Evolutionary conservation across 23 red algal species (phyloP).

Genomic region (Gracilaria caudata): DNA sequence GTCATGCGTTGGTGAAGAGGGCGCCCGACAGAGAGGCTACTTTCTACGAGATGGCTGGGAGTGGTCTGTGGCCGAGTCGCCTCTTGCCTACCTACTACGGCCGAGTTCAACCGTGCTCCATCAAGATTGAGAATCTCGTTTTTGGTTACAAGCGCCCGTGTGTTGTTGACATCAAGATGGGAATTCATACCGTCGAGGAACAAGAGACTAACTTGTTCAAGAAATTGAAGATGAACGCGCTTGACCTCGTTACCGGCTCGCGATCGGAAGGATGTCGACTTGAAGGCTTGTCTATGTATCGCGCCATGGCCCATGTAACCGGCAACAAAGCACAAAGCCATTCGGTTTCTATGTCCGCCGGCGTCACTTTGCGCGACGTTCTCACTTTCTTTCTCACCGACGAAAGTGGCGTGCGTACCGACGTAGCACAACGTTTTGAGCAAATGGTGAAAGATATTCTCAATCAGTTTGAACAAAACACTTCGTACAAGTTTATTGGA

Average conservation of each 20-base stretch:
- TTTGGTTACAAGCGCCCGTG: slow-evolving; percentile 51
- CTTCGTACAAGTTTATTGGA: slow-evolving; percentile 55
- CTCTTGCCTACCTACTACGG: slow-evolving; percentile 58
- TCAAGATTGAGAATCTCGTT: slow-evolving; percentile 60
- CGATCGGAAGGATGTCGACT: slow-evolving; percentile 52
- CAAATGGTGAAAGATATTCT: slow-evolving; percentile 44
- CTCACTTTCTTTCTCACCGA: slow-evolving; percentile 74
- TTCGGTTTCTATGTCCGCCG: slow-evolving; percentile 36
- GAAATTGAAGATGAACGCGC: slow-evolving; percentile 58
- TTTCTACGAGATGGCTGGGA: slow-evolving; percentile 56
- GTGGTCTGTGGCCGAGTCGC: slow-evolving; percentile 35
- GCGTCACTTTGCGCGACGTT: slow-evolving; percentile 60
- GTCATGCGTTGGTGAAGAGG: slow-evolving; percentile 42
- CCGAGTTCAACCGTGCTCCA: slow-evolving; percentile 8
- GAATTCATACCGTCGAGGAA: slow-evolving; percentile 49
- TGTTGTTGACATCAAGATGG: slow-evolving; percentile 71
- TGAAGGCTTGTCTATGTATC: slow-evolving; percentile 68
- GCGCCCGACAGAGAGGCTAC: slow-evolving; percentile 38
- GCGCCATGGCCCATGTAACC: slow-evolving; percentile 56
- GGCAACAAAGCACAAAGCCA: slow-evolving; percentile 62
- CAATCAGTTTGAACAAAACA: slow-evolving; percentile 60
- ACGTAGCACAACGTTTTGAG: slow-evolving; percentile 66
- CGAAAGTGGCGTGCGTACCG: slow-evolving; percentile 61
- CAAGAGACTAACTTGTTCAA: slow-evolving; percentile 50
- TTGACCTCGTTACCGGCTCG: slow-evolving; percentile 53